Conservation (phyloP, 169 alveolate species). For the Plasmodium fragile region DNA sequence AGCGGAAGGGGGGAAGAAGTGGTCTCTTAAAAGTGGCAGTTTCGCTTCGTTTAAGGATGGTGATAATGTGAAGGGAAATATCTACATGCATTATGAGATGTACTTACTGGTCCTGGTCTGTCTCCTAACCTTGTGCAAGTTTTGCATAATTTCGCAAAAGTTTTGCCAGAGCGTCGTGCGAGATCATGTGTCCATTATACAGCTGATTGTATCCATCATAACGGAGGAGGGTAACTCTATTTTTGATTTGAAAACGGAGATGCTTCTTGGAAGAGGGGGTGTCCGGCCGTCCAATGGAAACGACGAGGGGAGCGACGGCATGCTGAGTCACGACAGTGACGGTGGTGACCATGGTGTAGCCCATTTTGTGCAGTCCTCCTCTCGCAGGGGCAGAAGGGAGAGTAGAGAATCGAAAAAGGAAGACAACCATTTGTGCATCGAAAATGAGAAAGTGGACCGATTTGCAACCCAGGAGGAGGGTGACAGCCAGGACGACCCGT, state of each 20-base stretch:
- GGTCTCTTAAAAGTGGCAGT: neutral
- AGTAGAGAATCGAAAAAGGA: neutral
- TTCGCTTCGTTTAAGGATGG: neutral
- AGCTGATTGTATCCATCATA: slow-evolving; percentile 53
- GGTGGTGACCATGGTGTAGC: neutral
- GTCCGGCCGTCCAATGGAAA: neutral
- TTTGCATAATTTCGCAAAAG: slow-evolving; percentile 50
- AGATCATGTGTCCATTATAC: slow-evolving; percentile 32
- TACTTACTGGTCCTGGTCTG: slow-evolving; percentile 54
- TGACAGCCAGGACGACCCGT: neutral
- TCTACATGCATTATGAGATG: slow-evolving; percentile 69
- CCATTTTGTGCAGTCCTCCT: neutral
- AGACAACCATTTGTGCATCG: neutral
- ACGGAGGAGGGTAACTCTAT: slow-evolving; percentile 42
- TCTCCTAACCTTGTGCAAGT: slow-evolving; percentile 62
- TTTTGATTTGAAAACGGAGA: slow-evolving; percentile 2
- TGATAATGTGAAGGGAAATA: neutral
- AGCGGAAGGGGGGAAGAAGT: neutral
- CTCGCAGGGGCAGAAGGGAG: neutral
- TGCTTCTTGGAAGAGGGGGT: neutral
- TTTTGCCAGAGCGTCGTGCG: slow-evolving; percentile 31
- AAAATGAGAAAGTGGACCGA: neutral
- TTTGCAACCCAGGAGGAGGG: neutral
- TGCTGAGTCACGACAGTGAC: neutral
- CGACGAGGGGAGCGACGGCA: neutral